phyloP scores from a whole-genome alignment of 2,329 filamentous ascomycete species.

The Cytospora schulzeri region DNA sequence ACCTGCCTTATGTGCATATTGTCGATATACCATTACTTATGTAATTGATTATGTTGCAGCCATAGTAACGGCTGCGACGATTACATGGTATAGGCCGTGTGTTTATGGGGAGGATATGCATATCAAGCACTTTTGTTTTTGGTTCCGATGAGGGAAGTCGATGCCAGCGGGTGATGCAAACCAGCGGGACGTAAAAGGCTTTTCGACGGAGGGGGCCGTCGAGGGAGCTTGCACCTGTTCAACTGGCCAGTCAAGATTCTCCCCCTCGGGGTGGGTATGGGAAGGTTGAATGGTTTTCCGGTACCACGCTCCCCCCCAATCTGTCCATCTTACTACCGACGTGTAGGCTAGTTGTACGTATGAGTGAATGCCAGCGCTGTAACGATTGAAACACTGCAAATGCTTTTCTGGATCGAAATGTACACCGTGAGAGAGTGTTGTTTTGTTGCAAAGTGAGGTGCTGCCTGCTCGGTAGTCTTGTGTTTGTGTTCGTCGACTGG shows the following conservation, averaged over 20 bases:
- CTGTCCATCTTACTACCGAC: not conserved
- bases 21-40: constrained; percentile 3
- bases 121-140: not conserved
- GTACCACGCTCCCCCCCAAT: not conserved
- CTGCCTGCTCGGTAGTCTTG: not conserved
- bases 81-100: not conserved
- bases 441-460: not conserved
- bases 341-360: not conserved
- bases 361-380: not conserved
- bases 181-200: too few species aligned
- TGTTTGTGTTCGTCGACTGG: too few species aligned
- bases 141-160: not conserved
- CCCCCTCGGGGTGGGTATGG: not conserved
- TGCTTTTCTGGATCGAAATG: not conserved
- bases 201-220: too few species aligned
- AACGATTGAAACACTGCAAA: not conserved
- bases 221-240: not conserved
- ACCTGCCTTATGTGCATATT: constrained; percentile 6
- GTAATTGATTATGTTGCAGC: not conserved
- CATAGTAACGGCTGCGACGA: not conserved
- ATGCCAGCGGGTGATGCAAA: not conserved
- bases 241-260: not conserved
- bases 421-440: not conserved
- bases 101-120: not conserved
- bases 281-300: not conserved